Percentiles rank a stretch among this genome's conserved stretches.
Conservation (phyloP, 2,329 filamentous ascomycete species). For the Fusarium transvaalense region DNA sequence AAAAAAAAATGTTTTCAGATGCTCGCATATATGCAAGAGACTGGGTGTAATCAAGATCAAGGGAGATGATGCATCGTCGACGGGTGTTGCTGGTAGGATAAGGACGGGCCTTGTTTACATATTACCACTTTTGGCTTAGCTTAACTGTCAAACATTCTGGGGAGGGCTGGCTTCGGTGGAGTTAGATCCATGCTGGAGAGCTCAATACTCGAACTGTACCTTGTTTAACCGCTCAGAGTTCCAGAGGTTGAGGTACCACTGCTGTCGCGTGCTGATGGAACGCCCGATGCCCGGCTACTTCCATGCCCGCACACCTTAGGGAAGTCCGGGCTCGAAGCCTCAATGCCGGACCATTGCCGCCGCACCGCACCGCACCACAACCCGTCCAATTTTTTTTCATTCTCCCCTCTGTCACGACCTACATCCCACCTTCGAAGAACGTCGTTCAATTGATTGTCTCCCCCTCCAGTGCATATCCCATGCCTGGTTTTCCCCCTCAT, state of each 20-base stretch:
- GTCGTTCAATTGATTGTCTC: slow-evolving; percentile 45
- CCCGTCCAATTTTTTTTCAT: slow-evolving; percentile 50
- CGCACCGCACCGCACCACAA: slow-evolving; percentile 39
- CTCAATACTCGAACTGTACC: slow-evolving; percentile 38
- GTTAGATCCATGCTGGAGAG: slow-evolving; percentile 5
- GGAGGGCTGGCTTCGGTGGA: slow-evolving; percentile 25
- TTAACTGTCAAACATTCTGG: slow-evolving; percentile 15
- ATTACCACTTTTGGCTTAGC: slow-evolving; percentile 49
- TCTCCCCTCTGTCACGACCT: slow-evolving; percentile 43
- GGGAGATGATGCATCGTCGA: neutral
- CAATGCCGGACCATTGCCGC: slow-evolving; percentile 49
- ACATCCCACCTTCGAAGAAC: slow-evolving; percentile 40
- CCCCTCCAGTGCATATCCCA: slow-evolving; percentile 46
- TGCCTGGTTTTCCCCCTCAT: slow-evolving; percentile 45
- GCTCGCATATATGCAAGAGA: neutral
- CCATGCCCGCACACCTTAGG: slow-evolving; percentile 10
- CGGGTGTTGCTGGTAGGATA: slow-evolving; percentile 11
- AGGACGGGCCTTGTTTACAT: slow-evolving; percentile 49
- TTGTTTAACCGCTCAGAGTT: neutral
- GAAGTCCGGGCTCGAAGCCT: slow-evolving; percentile 14
- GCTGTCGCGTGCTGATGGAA: slow-evolving; percentile 33
- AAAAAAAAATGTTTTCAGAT: neutral
- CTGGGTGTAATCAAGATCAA: neutral
- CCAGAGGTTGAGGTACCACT: slow-evolving; percentile 24
- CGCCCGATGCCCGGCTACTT: slow-evolving; percentile 15